Percentiles rank a stretch among this genome's conserved stretches.
phyloP scores from a whole-genome alignment of 1,139 yeast species.

The Arxiozyma slooffiae region DNA sequence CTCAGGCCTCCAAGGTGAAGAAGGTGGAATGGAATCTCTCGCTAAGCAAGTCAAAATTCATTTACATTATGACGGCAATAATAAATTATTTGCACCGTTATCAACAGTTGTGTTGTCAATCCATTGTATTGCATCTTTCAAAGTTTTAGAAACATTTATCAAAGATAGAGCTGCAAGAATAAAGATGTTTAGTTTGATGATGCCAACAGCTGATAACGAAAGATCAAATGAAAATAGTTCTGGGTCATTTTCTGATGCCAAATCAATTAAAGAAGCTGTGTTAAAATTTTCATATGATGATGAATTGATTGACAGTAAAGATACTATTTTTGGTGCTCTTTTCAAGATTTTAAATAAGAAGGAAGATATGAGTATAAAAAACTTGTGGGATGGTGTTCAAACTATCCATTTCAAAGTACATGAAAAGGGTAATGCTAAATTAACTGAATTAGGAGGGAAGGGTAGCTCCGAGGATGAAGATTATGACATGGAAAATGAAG shows the following conservation, averaged over 20 bases:
- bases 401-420: conserved; percentile 44
- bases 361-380: conserved; percentile 36
- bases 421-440: conserved; percentile 1
- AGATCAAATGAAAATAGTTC: conserved; percentile 1
- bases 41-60: conserved; percentile 63
- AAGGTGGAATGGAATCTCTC: conserved; percentile 46
- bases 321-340: conserved; percentile 74
- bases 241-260: conserved; percentile 5
- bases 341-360: conserved; percentile 41
- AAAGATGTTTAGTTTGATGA: conserved; percentile 17
- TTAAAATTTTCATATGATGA: conserved; percentile 58
- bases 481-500: not conserved
- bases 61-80: conserved; percentile 33
- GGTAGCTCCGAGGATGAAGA: conserved; percentile 17
- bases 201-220: conserved; percentile 13
- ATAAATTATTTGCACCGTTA: conserved; percentile 18
- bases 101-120: conserved; percentile 50
- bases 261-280: conserved; percentile 32
- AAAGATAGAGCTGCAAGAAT: conserved; percentile 33
- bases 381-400: conserved; percentile 52
- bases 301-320: conserved; percentile 52
- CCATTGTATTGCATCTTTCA: conserved; percentile 86
- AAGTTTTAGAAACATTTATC: conserved; percentile 57
- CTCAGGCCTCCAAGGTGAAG: conserved; percentile 37
- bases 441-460: not conserved